phyloP scores from a whole-genome alignment of 345 rosid species.

The Anacardium occidentale region DNA sequence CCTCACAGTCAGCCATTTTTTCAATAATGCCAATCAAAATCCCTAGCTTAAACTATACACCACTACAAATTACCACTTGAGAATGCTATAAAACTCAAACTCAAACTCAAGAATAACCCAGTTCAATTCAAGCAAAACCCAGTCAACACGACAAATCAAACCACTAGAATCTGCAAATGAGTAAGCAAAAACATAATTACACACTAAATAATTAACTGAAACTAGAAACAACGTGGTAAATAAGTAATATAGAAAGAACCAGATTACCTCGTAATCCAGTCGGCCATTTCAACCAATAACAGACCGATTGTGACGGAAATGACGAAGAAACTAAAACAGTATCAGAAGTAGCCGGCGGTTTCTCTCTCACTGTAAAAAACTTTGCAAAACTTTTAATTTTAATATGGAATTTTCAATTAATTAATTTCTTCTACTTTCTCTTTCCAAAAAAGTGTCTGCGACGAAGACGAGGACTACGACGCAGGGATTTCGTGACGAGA shows the following conservation, averaged over 20 bases:
- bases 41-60: not conserved
- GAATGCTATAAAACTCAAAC: constrained; percentile 13
- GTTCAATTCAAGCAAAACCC: constrained; percentile 18
- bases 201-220: not conserved
- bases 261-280: constrained; percentile 16
- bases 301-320: constrained; percentile 24
- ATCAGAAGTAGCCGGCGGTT: constrained; percentile 24
- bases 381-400: too few relatives aligned
- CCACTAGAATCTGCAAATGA: constrained; percentile 29
- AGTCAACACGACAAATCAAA: constrained; percentile 23
- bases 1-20: constrained; percentile 69
- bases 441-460: constrained; percentile 23
- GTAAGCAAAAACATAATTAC: not conserved
- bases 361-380: constrained; percentile 13
- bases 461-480: constrained; percentile 37
- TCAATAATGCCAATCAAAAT: not conserved
- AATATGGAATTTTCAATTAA: not conserved
- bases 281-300: constrained; percentile 16
- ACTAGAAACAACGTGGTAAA: not conserved
- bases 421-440: constrained; percentile 18
- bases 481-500: constrained; percentile 53
- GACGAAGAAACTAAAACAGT: constrained; percentile 20
- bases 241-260: not conserved
- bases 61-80: not conserved
- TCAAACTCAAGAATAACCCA: constrained; percentile 16